phyloP scores from a whole-genome alignment of 2,329 filamentous ascomycete genomes.

The Trichophyton rubrum region DNA sequence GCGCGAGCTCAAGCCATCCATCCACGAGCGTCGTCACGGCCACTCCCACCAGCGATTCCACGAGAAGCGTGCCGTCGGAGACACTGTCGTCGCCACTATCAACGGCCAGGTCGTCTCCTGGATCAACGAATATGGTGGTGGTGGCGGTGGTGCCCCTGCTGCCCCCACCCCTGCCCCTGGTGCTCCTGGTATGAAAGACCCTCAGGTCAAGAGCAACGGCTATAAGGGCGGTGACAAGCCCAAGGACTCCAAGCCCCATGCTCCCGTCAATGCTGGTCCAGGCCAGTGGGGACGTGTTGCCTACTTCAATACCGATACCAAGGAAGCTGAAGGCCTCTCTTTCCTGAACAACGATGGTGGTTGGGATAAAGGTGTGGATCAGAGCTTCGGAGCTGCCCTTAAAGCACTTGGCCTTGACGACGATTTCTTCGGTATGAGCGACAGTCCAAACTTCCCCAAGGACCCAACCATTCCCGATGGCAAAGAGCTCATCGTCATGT shows the following conservation, averaged over 20 bases:
- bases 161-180: slow-evolving; percentile 10
- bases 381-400: slow-evolving; percentile 46
- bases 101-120: slow-evolving; percentile 47
- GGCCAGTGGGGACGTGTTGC: slow-evolving; percentile 34
- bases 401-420: slow-evolving; percentile 37
- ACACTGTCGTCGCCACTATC: slow-evolving; percentile 46
- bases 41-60: slow-evolving; percentile 31
- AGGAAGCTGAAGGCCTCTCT: slow-evolving; percentile 40
- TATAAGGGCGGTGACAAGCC: neutral
- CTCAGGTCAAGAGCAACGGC: neutral
- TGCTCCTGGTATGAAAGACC: neutral
- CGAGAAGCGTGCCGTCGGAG: slow-evolving; percentile 37
- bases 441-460: slow-evolving; percentile 38
- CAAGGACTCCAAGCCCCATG: neutral
- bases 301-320: slow-evolving; percentile 35
- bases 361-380: slow-evolving; percentile 43
- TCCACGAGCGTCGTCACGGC: slow-evolving; percentile 33
- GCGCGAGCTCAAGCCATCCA: slow-evolving; percentile 25
- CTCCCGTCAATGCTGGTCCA: slow-evolving; percentile 15
- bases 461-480: slow-evolving; percentile 40
- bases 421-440: slow-evolving; percentile 36
- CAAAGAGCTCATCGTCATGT: slow-evolving; percentile 42
- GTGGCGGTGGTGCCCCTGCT: slow-evolving; percentile 23
- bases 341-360: slow-evolving; percentile 50
- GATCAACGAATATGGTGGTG: slow-evolving; percentile 44